phyloP scores from a whole-genome alignment of 331 rosid species.

The Stylosanthes scabra region DNA sequence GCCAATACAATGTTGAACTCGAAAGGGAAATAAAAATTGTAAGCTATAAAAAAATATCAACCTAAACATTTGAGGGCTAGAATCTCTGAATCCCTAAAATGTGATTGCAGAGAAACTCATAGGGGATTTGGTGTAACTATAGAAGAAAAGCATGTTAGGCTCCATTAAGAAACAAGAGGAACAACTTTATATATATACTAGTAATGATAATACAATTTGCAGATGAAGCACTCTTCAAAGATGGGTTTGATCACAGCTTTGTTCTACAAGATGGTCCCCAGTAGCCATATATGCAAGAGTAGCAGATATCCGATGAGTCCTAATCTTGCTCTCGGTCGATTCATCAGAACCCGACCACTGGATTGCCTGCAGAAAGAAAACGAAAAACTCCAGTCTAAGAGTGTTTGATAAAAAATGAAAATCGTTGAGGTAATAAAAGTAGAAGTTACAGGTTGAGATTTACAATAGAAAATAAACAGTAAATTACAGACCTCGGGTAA shows the following conservation, averaged over 20 bases:
- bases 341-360: slow-evolving; percentile 88
- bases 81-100: slow-evolving; percentile 84
- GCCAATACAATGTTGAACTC: slow-evolving; percentile 36
- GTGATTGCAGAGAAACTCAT: slow-evolving; percentile 72
- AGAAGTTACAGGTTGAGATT: neutral
- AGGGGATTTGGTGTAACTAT: slow-evolving; percentile 30
- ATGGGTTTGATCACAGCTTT: slow-evolving; percentile 30
- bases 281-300: slow-evolving; percentile 85
- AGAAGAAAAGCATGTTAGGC: slow-evolving; percentile 36
- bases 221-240: slow-evolving; percentile 33
- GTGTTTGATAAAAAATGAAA: slow-evolving; percentile 4
- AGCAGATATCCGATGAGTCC: slow-evolving; percentile 81
- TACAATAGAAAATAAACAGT: neutral
- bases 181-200: slow-evolving; percentile 39
- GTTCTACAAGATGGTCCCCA: slow-evolving; percentile 74
- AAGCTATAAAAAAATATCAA: slow-evolving; percentile 36
- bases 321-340: slow-evolving; percentile 90
- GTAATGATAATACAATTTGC: slow-evolving; percentile 58
- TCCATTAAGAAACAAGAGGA: slow-evolving; percentile 32
- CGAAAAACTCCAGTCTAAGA: neutral
- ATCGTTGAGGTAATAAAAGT: neutral
- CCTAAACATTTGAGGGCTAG: slow-evolving; percentile 43
- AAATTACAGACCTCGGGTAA: no score
- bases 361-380: slow-evolving; percentile 77
- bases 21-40: neutral